phyloP scores from a whole-genome alignment of 2,329 filamentous ascomycete genomes.

The Ophiostoma tasmaniense region DNA sequence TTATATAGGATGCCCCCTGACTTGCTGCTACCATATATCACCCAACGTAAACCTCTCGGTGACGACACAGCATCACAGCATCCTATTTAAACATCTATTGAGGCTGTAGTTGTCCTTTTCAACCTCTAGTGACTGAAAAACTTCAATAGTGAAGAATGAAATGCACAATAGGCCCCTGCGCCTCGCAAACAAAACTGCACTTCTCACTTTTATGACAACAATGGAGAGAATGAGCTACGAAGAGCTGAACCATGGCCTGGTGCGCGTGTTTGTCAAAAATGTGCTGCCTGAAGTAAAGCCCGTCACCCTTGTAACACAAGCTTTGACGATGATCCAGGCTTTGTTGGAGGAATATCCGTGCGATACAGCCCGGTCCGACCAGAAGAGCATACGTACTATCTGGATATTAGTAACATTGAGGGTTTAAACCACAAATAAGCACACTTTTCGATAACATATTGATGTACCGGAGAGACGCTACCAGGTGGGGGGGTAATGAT shows the following conservation, averaged over 20 bases:
- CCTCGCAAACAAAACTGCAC: neutral
- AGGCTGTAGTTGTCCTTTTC: neutral
- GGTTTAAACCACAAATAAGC: neutral
- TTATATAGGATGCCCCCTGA: neutral
- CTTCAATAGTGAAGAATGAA: neutral
- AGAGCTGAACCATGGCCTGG: neutral
- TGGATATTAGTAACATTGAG: neutral
- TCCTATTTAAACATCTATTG: neutral
- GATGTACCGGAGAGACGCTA: neutral
- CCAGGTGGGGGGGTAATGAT: accelerated
- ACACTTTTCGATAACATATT: neutral
- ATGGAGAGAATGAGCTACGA: no score
- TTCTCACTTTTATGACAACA: neutral
- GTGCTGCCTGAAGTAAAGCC: neutral
- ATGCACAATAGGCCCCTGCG: neutral
- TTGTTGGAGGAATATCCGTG: neutral
- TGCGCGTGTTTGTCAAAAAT: neutral
- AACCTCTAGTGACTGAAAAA: neutral
- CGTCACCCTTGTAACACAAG: neutral
- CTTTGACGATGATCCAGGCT: neutral
- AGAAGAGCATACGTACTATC: neutral
- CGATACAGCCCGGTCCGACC: neutral
- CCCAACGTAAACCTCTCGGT: neutral
- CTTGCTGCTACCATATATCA: neutral
- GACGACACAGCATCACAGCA: neutral